A percentile compares a stretch with the other conserved stretches of the same genome.
Evolutionary conservation across 2,329 filamentous ascomycete species (phyloP).

Genomic region (Neonectria ditissima): DNA sequence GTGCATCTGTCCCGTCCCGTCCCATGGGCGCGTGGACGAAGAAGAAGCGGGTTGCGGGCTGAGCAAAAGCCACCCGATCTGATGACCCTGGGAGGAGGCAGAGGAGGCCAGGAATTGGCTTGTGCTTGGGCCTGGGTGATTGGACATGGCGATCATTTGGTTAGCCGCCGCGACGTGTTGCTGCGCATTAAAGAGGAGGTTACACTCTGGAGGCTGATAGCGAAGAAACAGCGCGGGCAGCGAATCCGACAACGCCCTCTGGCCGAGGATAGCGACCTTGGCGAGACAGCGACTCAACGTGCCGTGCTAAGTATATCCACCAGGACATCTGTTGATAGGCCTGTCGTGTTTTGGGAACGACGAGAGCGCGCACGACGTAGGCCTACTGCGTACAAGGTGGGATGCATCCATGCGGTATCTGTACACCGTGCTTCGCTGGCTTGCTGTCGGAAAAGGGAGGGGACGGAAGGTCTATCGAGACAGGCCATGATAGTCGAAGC

Average conservation of each 20-base stretch:
- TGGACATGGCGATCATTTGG: conserved; percentile 1
- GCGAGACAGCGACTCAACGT: background rate
- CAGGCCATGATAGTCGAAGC: conserved; percentile 20
- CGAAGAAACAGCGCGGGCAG: background rate
- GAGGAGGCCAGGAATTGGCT: conserved; percentile 10
- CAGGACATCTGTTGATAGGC: conserved; percentile 12
- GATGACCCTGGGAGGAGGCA: conserved; percentile 9
- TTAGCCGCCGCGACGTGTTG: conserved; percentile 15
- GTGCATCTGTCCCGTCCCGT: background rate
- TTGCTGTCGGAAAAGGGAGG: background rate
- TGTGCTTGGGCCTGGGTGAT: conserved; percentile 15
- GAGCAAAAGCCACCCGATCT: conserved; percentile 15
- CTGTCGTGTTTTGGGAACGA: conserved; percentile 17
- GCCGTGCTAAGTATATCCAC: conserved; percentile 8
- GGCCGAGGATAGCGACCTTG: conserved; percentile 9
- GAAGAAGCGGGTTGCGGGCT: conserved; percentile 8
- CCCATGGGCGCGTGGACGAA: conserved; percentile 1
- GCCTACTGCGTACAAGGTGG: background rate
- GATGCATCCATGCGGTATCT: background rate
- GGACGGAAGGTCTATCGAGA: conserved; percentile 22
- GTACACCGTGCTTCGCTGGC: background rate
- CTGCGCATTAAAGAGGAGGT: conserved; percentile 12
- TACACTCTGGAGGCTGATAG: conserved; percentile 18
- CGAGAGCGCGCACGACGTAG: no score
- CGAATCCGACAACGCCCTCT: conserved; percentile 14